Base-by-base conservation (phyloP, 768 basidiomycete species). In the Pilatotrama ljubarskyi region DNA sequence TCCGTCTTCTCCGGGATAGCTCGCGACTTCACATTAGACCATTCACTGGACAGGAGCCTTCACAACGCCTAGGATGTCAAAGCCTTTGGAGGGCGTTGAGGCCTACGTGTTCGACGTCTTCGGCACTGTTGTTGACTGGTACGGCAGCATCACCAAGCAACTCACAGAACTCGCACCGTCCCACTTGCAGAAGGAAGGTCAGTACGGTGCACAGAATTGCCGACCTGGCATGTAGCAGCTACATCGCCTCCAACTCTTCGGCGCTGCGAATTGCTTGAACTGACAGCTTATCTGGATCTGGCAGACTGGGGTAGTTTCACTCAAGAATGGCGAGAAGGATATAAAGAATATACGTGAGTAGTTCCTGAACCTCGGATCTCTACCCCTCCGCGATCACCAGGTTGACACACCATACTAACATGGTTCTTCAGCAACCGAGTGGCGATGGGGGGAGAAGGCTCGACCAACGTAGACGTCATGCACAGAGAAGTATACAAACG, bases 281-380 rank as follows among this genome's bases (percentile, higher is more conserved):
- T n/a, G n/a, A n/a, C n/a, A n/a, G n/a, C n/a, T n/a, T n/a, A n/a
- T n/a, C n/a, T n/a, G n/a, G n/a, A n/a, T 37, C 2, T 25, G 18
- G 59, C 64, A 53, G 73, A 82, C 63, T 83, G 82, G 82, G 55
- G 55, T 0, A 75, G 72, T 14, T 86, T 88, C 64, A 80, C 84
- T 0, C 67, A 75, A 41, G 80, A 84, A 62, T 88, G 86, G 86
- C 75, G 86, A 50, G 67, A 65, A 2, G 81, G 80, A 0, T 88
- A 87, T 64, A 56, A 77, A 25, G 59, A 66, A 22, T 76, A 71
- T 35, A 82, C 82, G 83, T 84, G 50, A 24, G 79, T 49, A 6
- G 3, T n/a, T 5, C 10, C 42, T 35, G 24, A 17, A 5, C 38
- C 22, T 2, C 20, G 2, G 13, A 5, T 20, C 17, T 1, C 26